phyloP scores from a whole-genome alignment of 768 basidiomycete genomes.

The Termitomyces sp. region DNA sequence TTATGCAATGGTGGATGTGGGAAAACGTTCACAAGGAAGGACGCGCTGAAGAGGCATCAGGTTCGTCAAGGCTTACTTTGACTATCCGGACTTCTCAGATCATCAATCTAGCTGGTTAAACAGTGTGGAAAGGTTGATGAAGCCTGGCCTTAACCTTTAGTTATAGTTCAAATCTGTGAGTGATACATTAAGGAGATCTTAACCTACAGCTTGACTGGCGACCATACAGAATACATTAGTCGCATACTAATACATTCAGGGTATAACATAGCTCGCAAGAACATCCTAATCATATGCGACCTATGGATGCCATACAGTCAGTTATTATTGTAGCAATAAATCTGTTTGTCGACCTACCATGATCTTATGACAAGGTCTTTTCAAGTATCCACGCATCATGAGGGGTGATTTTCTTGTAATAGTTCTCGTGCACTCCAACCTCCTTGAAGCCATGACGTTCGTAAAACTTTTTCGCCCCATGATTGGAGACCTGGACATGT shows the following conservation, averaged over 20 bases:
- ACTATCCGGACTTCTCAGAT: conserved; percentile 13
- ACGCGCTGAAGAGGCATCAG: conserved; percentile 85
- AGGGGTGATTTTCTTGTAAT: conserved; percentile 89
- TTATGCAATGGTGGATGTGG: conserved; percentile 82
- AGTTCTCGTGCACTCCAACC: conserved; percentile 61
- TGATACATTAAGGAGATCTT: background rate
- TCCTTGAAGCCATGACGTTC: conserved; percentile 80
- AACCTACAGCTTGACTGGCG: conserved; percentile 1
- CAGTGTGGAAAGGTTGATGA: conserved; percentile 74
- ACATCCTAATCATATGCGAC: conserved; percentile 7
- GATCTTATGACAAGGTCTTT: conserved; percentile 40
- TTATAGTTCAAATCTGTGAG: conserved; percentile 7
- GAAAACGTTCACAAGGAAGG: conserved; percentile 86
- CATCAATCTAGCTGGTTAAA: conserved; percentile 62
- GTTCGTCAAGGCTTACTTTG: conserved; percentile 34
- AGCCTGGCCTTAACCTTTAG: conserved; percentile 30
- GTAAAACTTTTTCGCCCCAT: conserved; percentile 77
- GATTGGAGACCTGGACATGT: conserved; percentile 86
- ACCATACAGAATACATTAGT: conserved; percentile 13
- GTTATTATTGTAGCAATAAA: background rate
- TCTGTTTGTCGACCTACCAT: conserved; percentile 1
- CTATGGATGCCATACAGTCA: conserved; percentile 2
- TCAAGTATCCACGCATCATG: conserved; percentile 88
- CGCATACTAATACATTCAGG: conserved; percentile 11
- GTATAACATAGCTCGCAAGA: conserved; percentile 17